phyloP scores from a whole-genome alignment of 257 asterid species.

The Fraxinus cuspidata region DNA sequence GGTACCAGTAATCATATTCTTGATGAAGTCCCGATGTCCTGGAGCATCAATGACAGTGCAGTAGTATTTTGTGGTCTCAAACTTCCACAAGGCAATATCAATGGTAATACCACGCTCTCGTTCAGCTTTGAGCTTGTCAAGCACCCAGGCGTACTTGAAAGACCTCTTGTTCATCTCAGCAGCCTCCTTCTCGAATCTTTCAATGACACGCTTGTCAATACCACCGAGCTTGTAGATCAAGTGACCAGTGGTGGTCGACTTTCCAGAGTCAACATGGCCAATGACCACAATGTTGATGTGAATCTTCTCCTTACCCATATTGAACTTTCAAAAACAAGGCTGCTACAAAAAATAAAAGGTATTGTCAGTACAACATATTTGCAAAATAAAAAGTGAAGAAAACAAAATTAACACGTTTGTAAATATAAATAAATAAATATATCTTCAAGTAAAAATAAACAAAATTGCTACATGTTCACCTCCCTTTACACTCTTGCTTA shows the following conservation, averaged over 20 bases:
- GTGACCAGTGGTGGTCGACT: conserved; percentile 75
- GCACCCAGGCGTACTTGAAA: conserved; percentile 46
- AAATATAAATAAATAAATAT: too few species aligned
- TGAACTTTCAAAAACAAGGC: not conserved
- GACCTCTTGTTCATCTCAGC: conserved; percentile 53
- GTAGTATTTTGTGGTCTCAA: conserved; percentile 50
- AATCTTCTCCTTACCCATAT: conserved; percentile 50
- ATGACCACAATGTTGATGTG: conserved; percentile 70
- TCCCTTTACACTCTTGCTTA: too few species aligned
- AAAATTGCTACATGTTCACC: too few species aligned
- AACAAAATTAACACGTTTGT: too few species aligned
- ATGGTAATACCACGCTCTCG: conserved; percentile 54
- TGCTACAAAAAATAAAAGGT: not conserved
- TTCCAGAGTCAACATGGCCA: conserved; percentile 76
- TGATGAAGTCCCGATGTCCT: conserved; percentile 45
- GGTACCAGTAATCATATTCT: conserved; percentile 48
- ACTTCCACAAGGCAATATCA: conserved; percentile 51
- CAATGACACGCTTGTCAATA: conserved; percentile 68
- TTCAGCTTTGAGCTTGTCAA: conserved; percentile 55
- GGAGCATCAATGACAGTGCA: conserved; percentile 53
- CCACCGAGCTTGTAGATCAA: conserved; percentile 73
- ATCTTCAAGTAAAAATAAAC: too few species aligned
- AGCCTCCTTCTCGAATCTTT: conserved; percentile 61
- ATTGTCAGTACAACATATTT: not conserved
- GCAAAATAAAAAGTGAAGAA: not conserved